Conservation (phyloP, 805 yeast species). For the Peterozyma toletana region DNA sequence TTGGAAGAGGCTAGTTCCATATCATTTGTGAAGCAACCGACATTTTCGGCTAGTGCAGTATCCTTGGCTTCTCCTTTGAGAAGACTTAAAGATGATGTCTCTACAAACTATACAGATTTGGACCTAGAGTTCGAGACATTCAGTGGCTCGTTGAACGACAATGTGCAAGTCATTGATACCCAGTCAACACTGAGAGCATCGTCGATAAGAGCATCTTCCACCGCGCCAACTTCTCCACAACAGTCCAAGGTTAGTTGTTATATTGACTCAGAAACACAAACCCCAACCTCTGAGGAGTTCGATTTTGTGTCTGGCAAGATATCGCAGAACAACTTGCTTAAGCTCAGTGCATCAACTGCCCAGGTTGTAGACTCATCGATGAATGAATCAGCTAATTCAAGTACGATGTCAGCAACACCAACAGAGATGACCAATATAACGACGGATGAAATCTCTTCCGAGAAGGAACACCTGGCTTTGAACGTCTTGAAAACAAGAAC, state of each 20-base stretch:
- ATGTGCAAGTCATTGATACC: constrained; percentile 13
- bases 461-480: background rate
- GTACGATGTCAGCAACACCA: background rate
- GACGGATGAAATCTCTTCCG: background rate
- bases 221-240: background rate
- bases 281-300: constrained; percentile 2
- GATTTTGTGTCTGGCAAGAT: constrained; percentile 2
- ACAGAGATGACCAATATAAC: background rate
- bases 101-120: constrained; percentile 16
- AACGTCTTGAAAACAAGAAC: constrained; percentile 6
- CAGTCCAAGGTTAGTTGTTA: background rate
- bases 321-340: constrained; percentile 1
- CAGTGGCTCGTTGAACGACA: constrained; percentile 21
- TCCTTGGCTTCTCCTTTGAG: constrained; percentile 3
- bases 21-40: constrained; percentile 1
- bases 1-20: constrained; percentile 3
- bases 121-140: constrained; percentile 24
- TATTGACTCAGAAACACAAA: background rate
- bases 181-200: background rate
- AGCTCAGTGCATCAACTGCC: background rate
- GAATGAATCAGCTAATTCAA: background rate
- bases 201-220: background rate
- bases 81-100: constrained; percentile 7
- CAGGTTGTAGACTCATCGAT: background rate
- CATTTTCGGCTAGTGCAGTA: background rate